Evolutionary conservation across 352 stramenopile species (phyloP).

Genomic region (Pythium monospermum): DNA sequence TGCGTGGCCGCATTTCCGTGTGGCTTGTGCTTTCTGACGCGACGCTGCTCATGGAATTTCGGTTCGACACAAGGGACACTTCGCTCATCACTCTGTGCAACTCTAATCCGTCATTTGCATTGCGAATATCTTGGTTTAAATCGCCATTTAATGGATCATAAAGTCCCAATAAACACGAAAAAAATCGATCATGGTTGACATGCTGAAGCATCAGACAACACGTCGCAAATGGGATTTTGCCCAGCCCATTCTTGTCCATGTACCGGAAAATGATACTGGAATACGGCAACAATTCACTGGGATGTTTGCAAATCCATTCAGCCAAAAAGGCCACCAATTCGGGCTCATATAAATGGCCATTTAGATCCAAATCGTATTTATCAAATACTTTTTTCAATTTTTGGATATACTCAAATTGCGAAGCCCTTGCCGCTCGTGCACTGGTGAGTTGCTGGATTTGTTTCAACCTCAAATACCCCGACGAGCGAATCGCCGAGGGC

Average conservation of each 20-base stretch:
- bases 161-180: conserved; percentile 75
- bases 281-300: conserved; percentile 69
- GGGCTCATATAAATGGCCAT: conserved; percentile 60
- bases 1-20: conserved; percentile 32
- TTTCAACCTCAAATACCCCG: conserved; percentile 70
- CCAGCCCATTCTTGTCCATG: conserved; percentile 84
- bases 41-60: conserved; percentile 42
- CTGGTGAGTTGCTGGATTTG: conserved; percentile 73
- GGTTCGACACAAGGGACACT: conserved; percentile 58
- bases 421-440: conserved; percentile 42
- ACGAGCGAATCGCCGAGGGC: conserved; percentile 64
- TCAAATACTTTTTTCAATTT: conserved; percentile 77
- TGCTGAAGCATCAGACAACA: conserved; percentile 86
- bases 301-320: conserved; percentile 82
- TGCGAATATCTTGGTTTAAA: conserved; percentile 74
- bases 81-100: conserved; percentile 69
- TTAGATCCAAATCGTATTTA: conserved; percentile 60
- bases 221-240: conserved; percentile 74
- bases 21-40: conserved; percentile 29
- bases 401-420: conserved; percentile 82
- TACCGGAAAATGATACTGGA: conserved; percentile 83
- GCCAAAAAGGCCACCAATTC: conserved; percentile 72
- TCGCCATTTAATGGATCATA: conserved; percentile 75
- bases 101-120: conserved; percentile 52
- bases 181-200: conserved; percentile 86